Base-by-base conservation (phyloP, 1,139 yeast genomes). In the Lodderomyces jiufengensis region DNA sequence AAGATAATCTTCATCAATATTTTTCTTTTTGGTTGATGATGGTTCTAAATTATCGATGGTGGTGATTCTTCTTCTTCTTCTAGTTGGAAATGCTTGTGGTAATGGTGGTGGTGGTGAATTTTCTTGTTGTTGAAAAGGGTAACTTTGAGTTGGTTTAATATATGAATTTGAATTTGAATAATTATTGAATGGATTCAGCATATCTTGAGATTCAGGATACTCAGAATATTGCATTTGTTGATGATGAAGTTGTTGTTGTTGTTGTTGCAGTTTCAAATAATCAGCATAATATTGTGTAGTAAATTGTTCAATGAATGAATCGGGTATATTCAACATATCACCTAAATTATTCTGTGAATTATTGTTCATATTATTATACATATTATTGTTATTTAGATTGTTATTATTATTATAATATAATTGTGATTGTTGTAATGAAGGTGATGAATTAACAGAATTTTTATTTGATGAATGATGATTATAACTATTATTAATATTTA, bases 111-210 rank as follows among this genome's bases (percentile, higher is more conserved):
- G 40, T 14, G 41, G 31, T 27, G 29, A n/a, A 14, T 23, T 24
- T 27, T 31, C 40, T 26, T 37, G 42, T 27, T 43, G 41, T 18
- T 29, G 35, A 38, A 10, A 15, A 11, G 15, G 24, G 22, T 18
- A 24, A 30, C 7, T 18, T 26, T 33, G 42, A 11, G 32, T 38
- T 26, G 56, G 59, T 42, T 51, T 54, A 25, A 51, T 56, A 41
- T 55, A 56, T 16, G 65, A 49, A 38, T 66, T 66, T 9, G 70
- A 71, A 46, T 64, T 61, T 25, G 61, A 66, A 37, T 67, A 67
- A 40, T 63, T 65, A 27, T 57, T 55, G 41, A 65, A 66, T 3
- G 70, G 68, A 37, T 55, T 59, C 7, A n/a, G n/a, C n/a, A 53
- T 30, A 14, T 25, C 13, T 7, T 26, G n/a, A 9, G 28, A 11